Conservation (phyloP, 202 grass and related monocot species). For the Alloteropsis angusta region DNA sequence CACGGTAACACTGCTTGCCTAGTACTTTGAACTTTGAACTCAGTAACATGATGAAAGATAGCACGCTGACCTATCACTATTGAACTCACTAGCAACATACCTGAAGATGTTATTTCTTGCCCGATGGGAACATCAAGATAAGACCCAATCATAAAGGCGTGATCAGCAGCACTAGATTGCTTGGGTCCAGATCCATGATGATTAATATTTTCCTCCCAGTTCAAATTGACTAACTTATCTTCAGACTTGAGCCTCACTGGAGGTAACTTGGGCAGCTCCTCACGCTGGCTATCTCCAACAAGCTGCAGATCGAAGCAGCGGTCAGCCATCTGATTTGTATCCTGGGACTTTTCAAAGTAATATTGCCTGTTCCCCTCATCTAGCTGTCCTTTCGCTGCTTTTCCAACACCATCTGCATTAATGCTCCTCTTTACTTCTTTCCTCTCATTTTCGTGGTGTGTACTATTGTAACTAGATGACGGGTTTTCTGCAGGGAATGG, state of each 20-base stretch:
- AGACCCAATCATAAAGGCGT: slow-evolving; percentile 85
- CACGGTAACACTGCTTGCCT: neutral
- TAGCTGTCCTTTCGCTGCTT: slow-evolving; percentile 41
- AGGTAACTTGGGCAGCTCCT: slow-evolving; percentile 73
- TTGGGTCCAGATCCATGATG: slow-evolving; percentile 53
- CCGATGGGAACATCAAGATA: slow-evolving; percentile 90
- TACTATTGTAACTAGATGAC: slow-evolving; percentile 52
- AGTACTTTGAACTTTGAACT: neutral
- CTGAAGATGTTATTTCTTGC: slow-evolving; percentile 83
- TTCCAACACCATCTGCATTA: slow-evolving; percentile 30
- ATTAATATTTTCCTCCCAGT: slow-evolving; percentile 74
- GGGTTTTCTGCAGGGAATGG: slow-evolving; percentile 59
- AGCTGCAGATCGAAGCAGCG: slow-evolving; percentile 60
- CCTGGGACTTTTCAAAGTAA: slow-evolving; percentile 36
- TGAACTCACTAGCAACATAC: slow-evolving; percentile 38
- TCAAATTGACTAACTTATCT: slow-evolving; percentile 85
- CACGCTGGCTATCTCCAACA: slow-evolving; percentile 47
- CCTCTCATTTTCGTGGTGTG: slow-evolving; percentile 33
- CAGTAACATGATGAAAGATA: neutral
- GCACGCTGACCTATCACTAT: neutral
- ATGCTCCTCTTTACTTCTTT: slow-evolving; percentile 51
- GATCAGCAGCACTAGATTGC: slow-evolving; percentile 47
- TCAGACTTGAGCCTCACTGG: slow-evolving; percentile 86
- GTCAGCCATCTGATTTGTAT: slow-evolving; percentile 31
- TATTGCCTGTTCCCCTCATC: slow-evolving; percentile 44